These are phyloP conservation scores for Venturia oleaginea DNA, from an alignment of 2,329 filamentous ascomycete species.

Conservation along the genomic window DNA sequence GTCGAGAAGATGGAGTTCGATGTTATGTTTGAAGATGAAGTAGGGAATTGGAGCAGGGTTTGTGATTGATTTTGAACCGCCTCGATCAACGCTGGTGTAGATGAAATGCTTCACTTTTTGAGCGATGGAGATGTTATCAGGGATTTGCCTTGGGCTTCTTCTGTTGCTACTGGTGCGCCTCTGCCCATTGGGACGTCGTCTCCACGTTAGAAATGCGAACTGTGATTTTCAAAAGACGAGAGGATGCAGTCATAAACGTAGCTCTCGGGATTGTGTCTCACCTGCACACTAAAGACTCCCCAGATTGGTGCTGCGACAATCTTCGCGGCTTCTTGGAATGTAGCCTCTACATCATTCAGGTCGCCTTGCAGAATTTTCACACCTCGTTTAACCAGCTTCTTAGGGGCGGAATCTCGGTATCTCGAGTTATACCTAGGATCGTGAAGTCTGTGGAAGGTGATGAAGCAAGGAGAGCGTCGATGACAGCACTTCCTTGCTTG, in stretches of 20 bases:
- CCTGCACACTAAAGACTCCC: conserved; percentile 52
- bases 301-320: conserved; percentile 36
- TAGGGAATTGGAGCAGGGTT: conserved; percentile 50
- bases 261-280: not conserved
- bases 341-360: conserved; percentile 39
- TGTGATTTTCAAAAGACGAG: too few relatives aligned
- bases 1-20: conserved; percentile 52
- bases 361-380: conserved; percentile 51
- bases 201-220: too few relatives aligned
- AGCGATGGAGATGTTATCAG: conserved; percentile 49
- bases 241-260: too few relatives aligned
- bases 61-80: conserved; percentile 43
- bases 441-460: conserved; percentile 31
- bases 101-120: conserved; percentile 51
- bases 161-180: conserved; percentile 31
- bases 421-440: conserved; percentile 53
- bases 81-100: conserved; percentile 56
- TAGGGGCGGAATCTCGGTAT: conserved; percentile 42
- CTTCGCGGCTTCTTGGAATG: conserved; percentile 40
- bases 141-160: conserved; percentile 48
- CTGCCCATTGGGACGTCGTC: conserved; percentile 36
- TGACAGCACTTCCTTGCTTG: conserved; percentile 38
- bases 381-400: conserved; percentile 37
- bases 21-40: conserved; percentile 52
- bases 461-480: conserved; percentile 32